phyloP scores from a whole-genome alignment of 495 filamentous ascomycete genomes.

The Podospora comata region DNA sequence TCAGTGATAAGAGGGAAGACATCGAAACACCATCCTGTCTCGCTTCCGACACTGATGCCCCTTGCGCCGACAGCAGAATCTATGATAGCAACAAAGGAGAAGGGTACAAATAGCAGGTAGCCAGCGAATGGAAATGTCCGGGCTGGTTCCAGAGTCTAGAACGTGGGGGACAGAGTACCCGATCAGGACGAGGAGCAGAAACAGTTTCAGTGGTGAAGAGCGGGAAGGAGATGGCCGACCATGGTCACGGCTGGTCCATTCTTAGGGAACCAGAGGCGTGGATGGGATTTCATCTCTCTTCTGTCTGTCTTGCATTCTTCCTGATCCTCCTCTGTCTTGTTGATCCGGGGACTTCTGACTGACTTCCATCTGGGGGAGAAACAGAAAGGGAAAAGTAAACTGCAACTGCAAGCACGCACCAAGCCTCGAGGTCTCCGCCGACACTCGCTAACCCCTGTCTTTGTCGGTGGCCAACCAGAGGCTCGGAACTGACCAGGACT shows the following conservation, averaged over 20 bases:
- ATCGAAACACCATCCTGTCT: not conserved
- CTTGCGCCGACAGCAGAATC: slow-evolving; percentile 1
- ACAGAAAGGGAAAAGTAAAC: not conserved
- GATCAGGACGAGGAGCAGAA: not conserved
- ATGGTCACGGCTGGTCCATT: not conserved
- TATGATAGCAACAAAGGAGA: not conserved
- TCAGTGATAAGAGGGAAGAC: not conserved
- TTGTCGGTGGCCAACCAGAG: slow-evolving; percentile 24
- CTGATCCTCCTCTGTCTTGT: not conserved
- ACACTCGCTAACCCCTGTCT: slow-evolving; percentile 25
- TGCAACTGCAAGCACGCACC: slow-evolving; percentile 17
- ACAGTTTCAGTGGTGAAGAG: not conserved
- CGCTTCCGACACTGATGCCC: not conserved
- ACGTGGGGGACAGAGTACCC: not conserved
- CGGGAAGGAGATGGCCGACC: not conserved
- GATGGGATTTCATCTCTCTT: not conserved
- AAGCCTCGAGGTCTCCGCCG: slow-evolving; percentile 26
- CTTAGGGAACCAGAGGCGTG: not conserved
- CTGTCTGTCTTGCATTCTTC: not conserved
- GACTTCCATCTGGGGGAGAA: too few species aligned
- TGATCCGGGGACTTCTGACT: not conserved
- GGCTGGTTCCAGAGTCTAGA: not conserved
- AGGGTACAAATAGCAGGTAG: not conserved
- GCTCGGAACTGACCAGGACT: slow-evolving; percentile 12
- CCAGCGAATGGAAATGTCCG: slow-evolving; percentile 2